These are phyloP conservation scores for Kodamaea sp. DNA, from an alignment of 1,139 yeast species.

Conservation along the genomic window DNA sequence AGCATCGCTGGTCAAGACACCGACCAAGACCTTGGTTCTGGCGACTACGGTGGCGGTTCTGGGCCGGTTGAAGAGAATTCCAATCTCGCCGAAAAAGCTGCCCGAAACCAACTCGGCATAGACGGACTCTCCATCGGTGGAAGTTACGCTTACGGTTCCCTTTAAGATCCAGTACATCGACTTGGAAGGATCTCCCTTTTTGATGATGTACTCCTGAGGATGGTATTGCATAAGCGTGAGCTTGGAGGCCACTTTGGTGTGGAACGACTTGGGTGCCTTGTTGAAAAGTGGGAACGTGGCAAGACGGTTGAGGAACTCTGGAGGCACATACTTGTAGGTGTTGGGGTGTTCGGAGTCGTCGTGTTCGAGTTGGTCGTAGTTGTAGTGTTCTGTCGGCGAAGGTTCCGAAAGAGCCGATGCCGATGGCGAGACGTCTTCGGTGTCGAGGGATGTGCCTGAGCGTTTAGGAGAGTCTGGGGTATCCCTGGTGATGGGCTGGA, in stretches of 20 bases:
- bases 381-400: too few relatives aligned
- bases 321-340: constrained; percentile 35
- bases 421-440: too few relatives aligned
- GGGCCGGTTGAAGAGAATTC: constrained; percentile 71
- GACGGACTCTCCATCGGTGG: constrained; percentile 73
- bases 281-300: constrained; percentile 62
- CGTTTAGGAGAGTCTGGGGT: not conserved
- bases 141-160: constrained; percentile 72
- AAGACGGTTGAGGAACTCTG: constrained; percentile 52
- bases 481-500: constrained; percentile 1
- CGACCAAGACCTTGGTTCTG: constrained; percentile 62
- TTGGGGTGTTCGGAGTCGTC: constrained; percentile 5
- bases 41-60: constrained; percentile 82
- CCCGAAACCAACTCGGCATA: constrained; percentile 73
- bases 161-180: constrained; percentile 80
- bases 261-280: constrained; percentile 66
- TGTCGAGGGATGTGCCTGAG: constrained; percentile 1
- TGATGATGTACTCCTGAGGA: constrained; percentile 68
- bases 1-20: constrained; percentile 66
- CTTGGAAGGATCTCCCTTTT: constrained; percentile 71
- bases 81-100: constrained; percentile 76
- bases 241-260: constrained; percentile 57
- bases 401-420: too few relatives aligned
- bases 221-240: constrained; percentile 60
- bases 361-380: constrained; percentile 7